phyloP scores from a whole-genome alignment of 108 stramenopile species.

The Fragilariopsis cylindrus region DNA sequence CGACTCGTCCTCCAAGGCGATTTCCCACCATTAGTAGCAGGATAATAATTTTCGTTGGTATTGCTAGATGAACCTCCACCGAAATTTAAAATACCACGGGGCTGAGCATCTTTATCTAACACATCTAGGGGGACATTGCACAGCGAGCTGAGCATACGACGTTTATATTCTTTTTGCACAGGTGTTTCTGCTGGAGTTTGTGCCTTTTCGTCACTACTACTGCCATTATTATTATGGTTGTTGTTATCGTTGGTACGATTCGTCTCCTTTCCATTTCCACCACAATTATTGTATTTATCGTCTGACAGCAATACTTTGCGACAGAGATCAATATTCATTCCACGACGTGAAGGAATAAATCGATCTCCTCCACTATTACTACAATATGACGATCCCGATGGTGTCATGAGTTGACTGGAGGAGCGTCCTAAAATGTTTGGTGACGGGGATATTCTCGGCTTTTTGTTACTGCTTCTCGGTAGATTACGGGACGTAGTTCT shows the following conservation, averaged over 20 bases:
- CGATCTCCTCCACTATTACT: slow-evolving; percentile 50
- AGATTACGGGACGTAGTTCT: slow-evolving; percentile 24
- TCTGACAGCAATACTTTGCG: slow-evolving; percentile 63
- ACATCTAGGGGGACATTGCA: slow-evolving; percentile 75
- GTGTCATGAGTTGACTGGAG: slow-evolving; percentile 6
- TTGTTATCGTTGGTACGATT: slow-evolving; percentile 1
- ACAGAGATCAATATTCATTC: slow-evolving; percentile 75
- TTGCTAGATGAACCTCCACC: neutral
- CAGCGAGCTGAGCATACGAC: slow-evolving; percentile 80
- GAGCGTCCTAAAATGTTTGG: slow-evolving; percentile 22
- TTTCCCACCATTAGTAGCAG: slow-evolving; percentile 1
- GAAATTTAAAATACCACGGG: slow-evolving; percentile 35
- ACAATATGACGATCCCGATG: slow-evolving; percentile 5
- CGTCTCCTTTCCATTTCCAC: neutral
- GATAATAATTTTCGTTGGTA: slow-evolving; percentile 10
- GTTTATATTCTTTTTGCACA: slow-evolving; percentile 79
- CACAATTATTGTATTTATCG: slow-evolving; percentile 23
- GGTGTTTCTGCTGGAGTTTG: slow-evolving; percentile 53
- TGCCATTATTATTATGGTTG: neutral
- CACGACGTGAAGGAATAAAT: slow-evolving; percentile 85
- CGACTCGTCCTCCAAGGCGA: slow-evolving; percentile 8
- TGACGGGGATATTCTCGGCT: slow-evolving; percentile 25
- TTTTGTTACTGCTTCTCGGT: slow-evolving; percentile 5
- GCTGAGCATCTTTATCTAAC: slow-evolving; percentile 40
- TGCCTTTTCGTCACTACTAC: slow-evolving; percentile 18